Percentiles rank a stretch among this genome's conserved stretches.
These are phyloP conservation scores for Wallacemonas rigidus DNA, from an alignment of 208 protist species.

Conservation along the genomic window DNA sequence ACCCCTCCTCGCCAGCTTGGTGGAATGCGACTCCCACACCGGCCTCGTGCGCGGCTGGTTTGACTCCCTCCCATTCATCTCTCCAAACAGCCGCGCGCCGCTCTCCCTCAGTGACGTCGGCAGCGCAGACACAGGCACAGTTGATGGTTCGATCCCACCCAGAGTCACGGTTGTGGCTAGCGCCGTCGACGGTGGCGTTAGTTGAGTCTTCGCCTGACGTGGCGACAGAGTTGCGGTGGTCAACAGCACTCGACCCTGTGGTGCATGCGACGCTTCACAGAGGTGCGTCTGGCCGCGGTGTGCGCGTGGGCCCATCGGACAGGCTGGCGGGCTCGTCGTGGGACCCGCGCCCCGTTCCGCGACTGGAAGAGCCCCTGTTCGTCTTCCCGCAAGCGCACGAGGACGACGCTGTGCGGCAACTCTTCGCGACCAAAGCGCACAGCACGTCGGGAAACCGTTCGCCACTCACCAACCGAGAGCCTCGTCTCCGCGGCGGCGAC, in stretches of 20 bases:
- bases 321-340: not conserved
- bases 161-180: constrained; percentile 54
- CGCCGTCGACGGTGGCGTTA: constrained; percentile 42
- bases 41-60: not conserved
- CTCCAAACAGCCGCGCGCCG: constrained; percentile 10
- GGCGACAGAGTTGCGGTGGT: constrained; percentile 61
- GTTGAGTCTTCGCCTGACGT: constrained; percentile 55
- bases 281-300: not conserved
- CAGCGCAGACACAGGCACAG: too few relatives aligned
- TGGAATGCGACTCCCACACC: constrained; percentile 1
- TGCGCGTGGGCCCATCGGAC: not conserved
- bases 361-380: not conserved
- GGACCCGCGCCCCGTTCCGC: too few relatives aligned
- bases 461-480: constrained; percentile 2
- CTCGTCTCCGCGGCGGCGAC: not conserved
- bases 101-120: not conserved
- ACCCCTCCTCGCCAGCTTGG: not conserved
- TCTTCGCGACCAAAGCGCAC: constrained; percentile 20
- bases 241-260: constrained; percentile 64
- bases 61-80: not conserved
- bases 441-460: constrained; percentile 3
- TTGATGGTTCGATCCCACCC: not conserved
- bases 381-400: constrained; percentile 13
- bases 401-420: constrained; percentile 30
- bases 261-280: constrained; percentile 50